Base-by-base conservation (phyloP, 2,329 filamentous ascomycete species). In the Scedosporium aurantiacum region DNA sequence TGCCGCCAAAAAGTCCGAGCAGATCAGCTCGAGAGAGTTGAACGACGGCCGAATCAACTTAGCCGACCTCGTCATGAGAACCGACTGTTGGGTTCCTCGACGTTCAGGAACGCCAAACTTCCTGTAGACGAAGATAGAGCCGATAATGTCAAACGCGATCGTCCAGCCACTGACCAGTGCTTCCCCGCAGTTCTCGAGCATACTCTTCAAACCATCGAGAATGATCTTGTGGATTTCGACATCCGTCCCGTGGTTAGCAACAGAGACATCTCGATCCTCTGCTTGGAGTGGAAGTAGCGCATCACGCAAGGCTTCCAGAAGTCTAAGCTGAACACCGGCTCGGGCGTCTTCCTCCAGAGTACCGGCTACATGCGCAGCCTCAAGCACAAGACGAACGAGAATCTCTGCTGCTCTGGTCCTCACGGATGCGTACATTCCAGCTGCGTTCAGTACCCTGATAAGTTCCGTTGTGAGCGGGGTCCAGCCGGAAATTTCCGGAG, bases 111-210 rank as follows among this genome's bases (percentile, higher is more conserved):
- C 74, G 25, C 70, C 67, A 3, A 70, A 67, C 54, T 68, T 69
- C 64, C 68, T 74, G 65, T 70, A 73, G 47, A 87, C 71, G 67
- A 97, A 96, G 2, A 93, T 89, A 68, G 86, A 92, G 65, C 86
- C 85, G 64, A 97, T 88, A 64, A 97, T 87, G 54, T 89, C 85
- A 66, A 99, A 94, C 0, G 91, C 86, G 57, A 90, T 82, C 57
- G 88, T 83, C 94, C 94, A 99, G 3, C 91, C 92, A 65, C 85
- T 86, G 14, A 88, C 78, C 5, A 97, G 80, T 0, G 84, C 86
- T 69, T 99, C 92, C 7, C 93, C 94, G 67, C 88, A 93, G 64
- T 91, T 88, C 69, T 97, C 93, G 1, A 99, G 79, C 21, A 97
- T 84, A 61, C 81, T 86, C 70, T 91, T 91, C 5, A 96, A 76